Conservation (phyloP, 768 basidiomycete genomes). For the Leccinum incarnatum region DNA sequence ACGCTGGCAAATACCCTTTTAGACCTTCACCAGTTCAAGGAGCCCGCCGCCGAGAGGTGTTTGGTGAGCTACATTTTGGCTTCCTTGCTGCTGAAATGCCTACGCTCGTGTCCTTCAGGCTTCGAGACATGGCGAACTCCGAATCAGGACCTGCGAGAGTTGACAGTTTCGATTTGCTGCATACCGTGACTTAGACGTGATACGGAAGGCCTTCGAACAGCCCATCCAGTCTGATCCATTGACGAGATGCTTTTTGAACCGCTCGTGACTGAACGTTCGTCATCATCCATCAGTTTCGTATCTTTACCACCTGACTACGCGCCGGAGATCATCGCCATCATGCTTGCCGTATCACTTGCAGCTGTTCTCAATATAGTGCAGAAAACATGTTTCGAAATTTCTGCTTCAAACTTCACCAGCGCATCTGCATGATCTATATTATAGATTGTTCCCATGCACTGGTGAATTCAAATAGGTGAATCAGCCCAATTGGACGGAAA, state of each 20-base stretch:
- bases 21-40: constrained; percentile 60
- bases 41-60: constrained; percentile 69
- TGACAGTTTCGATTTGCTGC: constrained; percentile 72
- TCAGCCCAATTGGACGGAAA: no score
- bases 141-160: constrained; percentile 57
- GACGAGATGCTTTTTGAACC: no score
- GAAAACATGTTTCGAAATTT: no score
- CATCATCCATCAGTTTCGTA: no score
- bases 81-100: constrained; percentile 63
- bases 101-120: constrained; percentile 66
- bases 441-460: no score
- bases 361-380: no score
- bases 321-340: no score
- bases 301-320: no score
- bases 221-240: constrained; percentile 32
- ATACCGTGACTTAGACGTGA: constrained; percentile 70
- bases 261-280: no score
- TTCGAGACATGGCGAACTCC: constrained; percentile 53
- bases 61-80: constrained; percentile 62
- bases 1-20: constrained; percentile 49
- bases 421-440: background rate
- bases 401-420: no score
- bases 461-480: no score
- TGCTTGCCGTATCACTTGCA: no score
- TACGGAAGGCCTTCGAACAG: constrained; percentile 66